These are phyloP conservation scores for Pelargonium citronellum DNA, from an alignment of 441 rosid species.

Conservation along the genomic window DNA sequence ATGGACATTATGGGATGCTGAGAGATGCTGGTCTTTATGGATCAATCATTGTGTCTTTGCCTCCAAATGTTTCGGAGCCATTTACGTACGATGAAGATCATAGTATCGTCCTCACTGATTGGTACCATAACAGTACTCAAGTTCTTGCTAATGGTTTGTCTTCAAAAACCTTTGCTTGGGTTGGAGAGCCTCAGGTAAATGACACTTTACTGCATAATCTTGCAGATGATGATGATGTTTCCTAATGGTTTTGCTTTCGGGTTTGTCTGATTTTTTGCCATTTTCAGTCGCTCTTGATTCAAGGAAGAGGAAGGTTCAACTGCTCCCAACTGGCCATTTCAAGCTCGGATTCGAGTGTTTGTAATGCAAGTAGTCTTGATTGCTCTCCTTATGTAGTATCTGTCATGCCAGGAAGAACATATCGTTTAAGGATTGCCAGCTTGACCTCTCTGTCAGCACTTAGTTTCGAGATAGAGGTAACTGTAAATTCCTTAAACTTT, in stretches of 20 bases:
- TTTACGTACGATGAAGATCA: neutral
- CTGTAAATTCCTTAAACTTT: no score
- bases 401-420: neutral
- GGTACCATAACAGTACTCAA: neutral
- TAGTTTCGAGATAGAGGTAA: neutral
- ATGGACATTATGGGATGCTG: constrained; percentile 1
- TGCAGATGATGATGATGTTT: neutral
- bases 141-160: neutral
- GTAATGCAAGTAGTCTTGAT: neutral
- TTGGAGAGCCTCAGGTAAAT: constrained; percentile 1
- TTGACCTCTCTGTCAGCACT: neutral
- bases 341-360: neutral
- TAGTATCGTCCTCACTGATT: neutral
- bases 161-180: neutral
- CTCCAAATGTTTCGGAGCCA: neutral
- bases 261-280: neutral
- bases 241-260: no score
- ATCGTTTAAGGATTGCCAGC: neutral
- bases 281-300: neutral
- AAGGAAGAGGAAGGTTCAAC: neutral
- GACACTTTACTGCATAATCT: neutral
- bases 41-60: neutral
- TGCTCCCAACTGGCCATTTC: neutral
- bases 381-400: neutral
- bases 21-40: neutral